phyloP scores from a whole-genome alignment of 768 basidiomycete genomes.

The Obba rivulosa region DNA sequence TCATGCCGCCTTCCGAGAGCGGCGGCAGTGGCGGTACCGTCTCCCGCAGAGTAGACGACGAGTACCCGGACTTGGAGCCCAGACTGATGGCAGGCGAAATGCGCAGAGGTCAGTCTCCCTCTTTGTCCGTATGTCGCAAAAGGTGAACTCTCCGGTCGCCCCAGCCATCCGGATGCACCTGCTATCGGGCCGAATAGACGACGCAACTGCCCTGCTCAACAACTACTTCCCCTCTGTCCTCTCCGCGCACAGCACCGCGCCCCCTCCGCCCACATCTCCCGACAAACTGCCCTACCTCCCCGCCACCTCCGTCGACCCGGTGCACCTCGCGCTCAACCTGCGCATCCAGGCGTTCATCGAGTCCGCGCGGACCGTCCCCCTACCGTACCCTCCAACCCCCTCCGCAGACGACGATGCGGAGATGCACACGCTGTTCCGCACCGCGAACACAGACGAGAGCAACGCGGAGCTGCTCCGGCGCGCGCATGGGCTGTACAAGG shows the following conservation, averaged over 20 bases:
- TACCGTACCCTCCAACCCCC: conserved; percentile 33
- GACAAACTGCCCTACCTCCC: conserved; percentile 43
- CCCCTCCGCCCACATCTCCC: conserved; percentile 18
- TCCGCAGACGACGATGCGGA: conserved; percentile 4
- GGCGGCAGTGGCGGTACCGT: conserved; percentile 13
- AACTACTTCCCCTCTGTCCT: conserved; percentile 74
- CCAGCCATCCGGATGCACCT: conserved; percentile 68
- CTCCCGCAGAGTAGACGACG: conserved; percentile 21
- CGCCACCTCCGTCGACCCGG: conserved; percentile 64
- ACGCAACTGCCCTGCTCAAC: conserved; percentile 63
- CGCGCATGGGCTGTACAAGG: conserved; percentile 63
- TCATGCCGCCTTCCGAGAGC: conserved; percentile 26
- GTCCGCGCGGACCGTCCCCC: conserved; percentile 67
- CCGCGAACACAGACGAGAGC: conserved; percentile 23
- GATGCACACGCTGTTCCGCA: conserved; percentile 14
- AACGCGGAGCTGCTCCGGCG: conserved; percentile 45
- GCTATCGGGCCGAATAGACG: conserved; percentile 69
- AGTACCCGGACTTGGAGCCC: conserved; percentile 37
- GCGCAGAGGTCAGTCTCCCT: conserved; percentile 43
- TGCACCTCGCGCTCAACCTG: conserved; percentile 77
- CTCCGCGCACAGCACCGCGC: conserved; percentile 16
- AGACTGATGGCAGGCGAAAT: conserved; percentile 32
- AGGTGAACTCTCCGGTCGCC: not conserved
- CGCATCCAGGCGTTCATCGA: conserved; percentile 87
- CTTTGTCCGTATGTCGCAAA: not conserved